These are phyloP conservation scores for Leccinum longicurvipes DNA, from an alignment of 768 basidiomycete genomes.

Conservation along the genomic window DNA sequence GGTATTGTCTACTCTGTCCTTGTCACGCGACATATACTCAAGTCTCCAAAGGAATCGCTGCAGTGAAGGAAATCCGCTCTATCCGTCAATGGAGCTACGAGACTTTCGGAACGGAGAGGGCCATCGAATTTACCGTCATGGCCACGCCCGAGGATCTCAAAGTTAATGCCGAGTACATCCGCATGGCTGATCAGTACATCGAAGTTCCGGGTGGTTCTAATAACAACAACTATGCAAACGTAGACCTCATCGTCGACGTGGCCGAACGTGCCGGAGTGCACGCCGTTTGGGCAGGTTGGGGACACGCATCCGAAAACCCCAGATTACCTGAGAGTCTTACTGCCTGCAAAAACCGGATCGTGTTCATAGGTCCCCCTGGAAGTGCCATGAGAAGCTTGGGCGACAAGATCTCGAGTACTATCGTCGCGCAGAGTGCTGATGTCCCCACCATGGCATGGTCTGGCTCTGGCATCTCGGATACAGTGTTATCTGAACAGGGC, in stretches of 20 bases:
- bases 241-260: conserved; percentile 97
- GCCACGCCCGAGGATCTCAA: conserved; percentile 98
- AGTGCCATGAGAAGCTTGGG: conserved; percentile 98
- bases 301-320: conserved; percentile 98
- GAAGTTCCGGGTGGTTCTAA: conserved; percentile 98
- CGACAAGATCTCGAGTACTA: conserved; percentile 99
- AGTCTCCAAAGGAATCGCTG: conserved; percentile 78
- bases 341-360: conserved; percentile 91
- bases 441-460: conserved; percentile 99
- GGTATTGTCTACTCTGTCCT: conserved; percentile 41
- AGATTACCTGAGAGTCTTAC: conserved; percentile 91
- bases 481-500: conserved; percentile 76
- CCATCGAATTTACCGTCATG: conserved; percentile 99
- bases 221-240: conserved; percentile 99
- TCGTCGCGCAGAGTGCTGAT: conserved; percentile 93
- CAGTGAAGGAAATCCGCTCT: conserved; percentile 98
- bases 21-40: conserved; percentile 20
- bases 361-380: conserved; percentile 98
- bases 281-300: conserved; percentile 99
- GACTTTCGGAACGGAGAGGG: conserved; percentile 94
- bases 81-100: conserved; percentile 99
- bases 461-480: conserved; percentile 89
- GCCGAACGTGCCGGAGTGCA: conserved; percentile 97
- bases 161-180: conserved; percentile 99
- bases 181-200: conserved; percentile 99